Evolutionary conservation across 1,139 yeast species (phyloP), one percentile per base, ranked within the genome.

Genomic region (Yamadazyma triangularis): DNA sequence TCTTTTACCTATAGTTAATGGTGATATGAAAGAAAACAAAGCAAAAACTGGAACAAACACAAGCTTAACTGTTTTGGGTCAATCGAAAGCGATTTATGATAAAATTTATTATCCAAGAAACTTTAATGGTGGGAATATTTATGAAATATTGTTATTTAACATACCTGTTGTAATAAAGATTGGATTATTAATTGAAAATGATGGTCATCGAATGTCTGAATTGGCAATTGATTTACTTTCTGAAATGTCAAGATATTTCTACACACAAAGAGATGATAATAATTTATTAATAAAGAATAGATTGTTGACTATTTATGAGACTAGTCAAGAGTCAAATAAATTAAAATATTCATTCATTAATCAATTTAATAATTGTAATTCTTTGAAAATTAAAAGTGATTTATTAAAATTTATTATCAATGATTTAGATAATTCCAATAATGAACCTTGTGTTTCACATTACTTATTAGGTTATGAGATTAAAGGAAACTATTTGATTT

Each of bases 291-390:
- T 67, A 14, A 73, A 70, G 37, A 79, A 80, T 41, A 73, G 91
- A 40, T 58, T 89, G n/a, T 58, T 89, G 26, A 79, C 87, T 0
- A 70, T 86, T 18, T 70, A 84, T 31, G 81, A 79, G 47, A 79
- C 86, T 11, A 75, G 84, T 20, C 86, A 83, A 44, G 96, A 88
- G 44, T 67, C 79, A 0, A 55, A 60, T 4, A 72, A 88, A 39
- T 83, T 91, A 27, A 77, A 83, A 40, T 76, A 73, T 44, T 79
- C 88, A 0, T 78, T 88, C 38, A 78, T 86, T 28, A 74, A 75
- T 30, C 95, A 86, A 47, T 58, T 89, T 26, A 82, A 76, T 63
- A 32, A 62, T 58, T 50, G 56, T 30, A 23, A 38, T 12, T 47
- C 50, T 14, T 53, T 81, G 15, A 60, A 57, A 10, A 47, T 78